Evolutionary conservation across 805 yeast genomes (phyloP), one percentile per base, ranked within the genome.

Genomic region (Spathaspora passalidarum): DNA sequence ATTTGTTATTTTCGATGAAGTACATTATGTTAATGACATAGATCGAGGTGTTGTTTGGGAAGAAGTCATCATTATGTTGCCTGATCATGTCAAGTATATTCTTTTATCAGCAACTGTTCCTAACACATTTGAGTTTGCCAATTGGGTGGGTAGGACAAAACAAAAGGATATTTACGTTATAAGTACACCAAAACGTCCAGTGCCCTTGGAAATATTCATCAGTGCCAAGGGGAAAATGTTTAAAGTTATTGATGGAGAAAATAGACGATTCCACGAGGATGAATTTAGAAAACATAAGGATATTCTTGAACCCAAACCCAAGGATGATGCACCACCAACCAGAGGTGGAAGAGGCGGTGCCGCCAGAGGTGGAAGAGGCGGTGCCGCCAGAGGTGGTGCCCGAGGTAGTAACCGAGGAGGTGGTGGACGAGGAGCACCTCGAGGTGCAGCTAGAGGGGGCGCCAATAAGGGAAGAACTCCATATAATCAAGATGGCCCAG

Each of bases 21-120:
- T 94, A 1, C 99, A 94, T 66, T 94, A 94, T 61, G 97, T 94
- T 51, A 94, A 94, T 63, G 99, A 94, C 68, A 84, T 88, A 47
- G 96, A 89, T 57, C 82, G 99, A 65, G 99, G 99, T 59, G 99
- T 94, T 11, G 99, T 94, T 3, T 94, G 99, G 99, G 99, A 94
- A 69, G 99, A 94, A 67, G 97, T 94, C 18, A 94, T 94, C 50
- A 94, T 94, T 55, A 89, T 94, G 96, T 72, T 94, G 26, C 99
- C 99, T 0, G 97, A 91, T 52, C 97, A 94, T 61, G 94, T 94
- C 48, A 92, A 92, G 59, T 86, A 88, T 56, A 89, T 94, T 51
- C 71, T 94, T 35, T 73, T 94, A 34, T 88, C 97, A 10, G 99
- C 99, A 4, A 94, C 99, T 0, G 98, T 94, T 6, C 99, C 99